Conservation (phyloP, 108 stramenopile genomes). For the Cyclotella choctawhatcheeana region DNA sequence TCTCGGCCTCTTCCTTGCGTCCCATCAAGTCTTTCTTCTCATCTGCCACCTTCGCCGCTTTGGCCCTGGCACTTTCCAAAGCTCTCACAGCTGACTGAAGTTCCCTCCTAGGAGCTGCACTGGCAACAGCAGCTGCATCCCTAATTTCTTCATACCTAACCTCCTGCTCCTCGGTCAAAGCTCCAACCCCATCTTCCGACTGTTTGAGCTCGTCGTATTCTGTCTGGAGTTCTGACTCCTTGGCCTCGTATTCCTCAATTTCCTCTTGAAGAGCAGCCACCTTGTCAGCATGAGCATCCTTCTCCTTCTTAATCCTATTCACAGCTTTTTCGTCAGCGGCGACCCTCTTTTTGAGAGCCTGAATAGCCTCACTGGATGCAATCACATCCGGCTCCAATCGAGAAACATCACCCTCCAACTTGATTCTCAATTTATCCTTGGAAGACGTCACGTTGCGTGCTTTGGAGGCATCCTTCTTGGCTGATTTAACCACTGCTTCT, state of each 20-base stretch:
- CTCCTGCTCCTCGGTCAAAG: constrained; percentile 84
- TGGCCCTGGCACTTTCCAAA: constrained; percentile 72
- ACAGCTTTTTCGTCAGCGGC: constrained; percentile 63
- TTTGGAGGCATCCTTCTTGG: constrained; percentile 73
- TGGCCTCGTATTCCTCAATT: constrained; percentile 59
- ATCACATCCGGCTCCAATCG: constrained; percentile 77
- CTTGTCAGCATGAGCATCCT: constrained; percentile 61
- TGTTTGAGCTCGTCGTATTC: constrained; percentile 90
- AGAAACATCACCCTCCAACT: constrained; percentile 68
- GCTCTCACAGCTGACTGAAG: constrained; percentile 57
- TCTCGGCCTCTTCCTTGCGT: constrained; percentile 58
- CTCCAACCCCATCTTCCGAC: constrained; percentile 51
- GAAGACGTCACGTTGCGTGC: constrained; percentile 61
- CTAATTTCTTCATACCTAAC: constrained; percentile 80
- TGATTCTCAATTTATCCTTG: constrained; percentile 77
- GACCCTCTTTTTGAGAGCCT: constrained; percentile 70
- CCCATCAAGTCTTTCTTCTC: constrained; percentile 70
- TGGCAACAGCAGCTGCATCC: constrained; percentile 85
- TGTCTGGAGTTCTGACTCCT: constrained; percentile 60
- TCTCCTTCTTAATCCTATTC: constrained; percentile 62
- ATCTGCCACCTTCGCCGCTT: constrained; percentile 57
- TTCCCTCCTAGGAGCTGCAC: constrained; percentile 66
- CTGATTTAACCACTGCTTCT: constrained; percentile 64
- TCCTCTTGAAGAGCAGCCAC: constrained; percentile 56
- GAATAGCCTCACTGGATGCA: constrained; percentile 74